Conservation (phyloP, 2,329 filamentous ascomycete species). For the Aspergillus thermomutatus region DNA sequence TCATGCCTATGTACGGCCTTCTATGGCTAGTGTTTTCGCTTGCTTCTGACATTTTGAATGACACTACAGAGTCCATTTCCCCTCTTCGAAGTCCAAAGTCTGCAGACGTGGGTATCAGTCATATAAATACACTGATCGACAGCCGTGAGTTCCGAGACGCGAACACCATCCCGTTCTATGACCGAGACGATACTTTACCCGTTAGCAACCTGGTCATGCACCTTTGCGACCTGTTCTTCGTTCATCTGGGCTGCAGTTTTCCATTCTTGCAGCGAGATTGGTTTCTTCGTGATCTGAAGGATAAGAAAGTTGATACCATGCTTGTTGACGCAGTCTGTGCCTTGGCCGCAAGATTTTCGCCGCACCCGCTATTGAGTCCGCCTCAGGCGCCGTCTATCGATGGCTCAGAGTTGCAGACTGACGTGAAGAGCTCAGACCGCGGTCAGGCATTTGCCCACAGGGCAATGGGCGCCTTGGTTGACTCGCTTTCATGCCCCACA, state of each 20-base stretch:
- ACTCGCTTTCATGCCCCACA: constrained; percentile 77
- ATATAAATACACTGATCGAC: constrained; percentile 19
- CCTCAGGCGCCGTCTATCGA: constrained; percentile 52
- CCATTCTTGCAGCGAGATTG: constrained; percentile 73
- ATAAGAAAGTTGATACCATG: constrained; percentile 79
- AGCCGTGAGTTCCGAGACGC: constrained; percentile 30
- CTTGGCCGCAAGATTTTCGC: constrained; percentile 75
- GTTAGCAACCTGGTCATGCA: constrained; percentile 73
- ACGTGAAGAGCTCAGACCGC: constrained; percentile 58
- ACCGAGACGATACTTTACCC: constrained; percentile 65
- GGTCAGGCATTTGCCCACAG: constrained; percentile 76
- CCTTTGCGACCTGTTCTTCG: constrained; percentile 77
- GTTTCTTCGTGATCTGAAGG: constrained; percentile 71
- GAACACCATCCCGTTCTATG: constrained; percentile 66
- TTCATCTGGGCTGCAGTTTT: constrained; percentile 79
- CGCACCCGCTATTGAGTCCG: constrained; percentile 50
- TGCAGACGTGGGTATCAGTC: constrained; percentile 16
- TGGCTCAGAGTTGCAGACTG: constrained; percentile 27
- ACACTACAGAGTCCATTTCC: constrained; percentile 31
- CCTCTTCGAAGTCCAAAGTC: constrained; percentile 34
- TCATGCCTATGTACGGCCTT: not conserved
- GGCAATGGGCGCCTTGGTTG: constrained; percentile 77
- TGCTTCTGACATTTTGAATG: not conserved
- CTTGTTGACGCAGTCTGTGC: constrained; percentile 84
- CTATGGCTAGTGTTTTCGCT: not conserved